Evolutionary conservation across 2,329 filamentous ascomycete genomes (phyloP).

Genomic region (Sordariomycetes sp.): DNA sequence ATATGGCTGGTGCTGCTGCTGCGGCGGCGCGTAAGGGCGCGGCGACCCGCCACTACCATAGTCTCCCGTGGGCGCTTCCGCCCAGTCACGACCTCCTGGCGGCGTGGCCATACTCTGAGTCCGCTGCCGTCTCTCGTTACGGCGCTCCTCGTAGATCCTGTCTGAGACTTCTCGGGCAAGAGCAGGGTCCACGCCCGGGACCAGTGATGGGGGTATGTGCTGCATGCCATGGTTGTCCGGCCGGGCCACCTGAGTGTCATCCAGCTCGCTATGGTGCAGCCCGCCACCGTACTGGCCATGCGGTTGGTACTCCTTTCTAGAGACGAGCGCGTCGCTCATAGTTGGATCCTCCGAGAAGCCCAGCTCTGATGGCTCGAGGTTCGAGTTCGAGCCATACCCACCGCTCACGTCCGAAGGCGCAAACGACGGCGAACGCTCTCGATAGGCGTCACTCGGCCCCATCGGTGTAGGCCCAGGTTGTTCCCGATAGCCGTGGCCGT

Average conservation of each 20-base stretch:
- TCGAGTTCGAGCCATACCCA: not conserved
- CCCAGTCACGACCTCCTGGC: slow-evolving; percentile 20
- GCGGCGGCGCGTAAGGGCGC: not conserved
- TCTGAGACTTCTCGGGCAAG: slow-evolving; percentile 47
- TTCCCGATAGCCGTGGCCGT: not conserved
- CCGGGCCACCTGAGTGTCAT: not conserved
- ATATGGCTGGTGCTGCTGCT: slow-evolving; percentile 21
- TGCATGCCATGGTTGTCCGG: slow-evolving; percentile 13
- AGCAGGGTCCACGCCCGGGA: slow-evolving; percentile 48
- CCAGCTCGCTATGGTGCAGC: not conserved
- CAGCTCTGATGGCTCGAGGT: not conserved
- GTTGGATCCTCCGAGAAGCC: not conserved
- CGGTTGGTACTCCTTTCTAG: not conserved
- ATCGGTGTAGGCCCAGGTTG: not conserved
- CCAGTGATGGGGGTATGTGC: slow-evolving; percentile 43
- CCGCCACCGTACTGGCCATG: not conserved
- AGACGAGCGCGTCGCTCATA: slow-evolving; percentile 8
- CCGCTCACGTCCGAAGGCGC: not conserved
- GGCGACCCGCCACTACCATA: slow-evolving; percentile 11
- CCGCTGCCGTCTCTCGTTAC: slow-evolving; percentile 27
- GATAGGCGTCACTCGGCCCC: not conserved
- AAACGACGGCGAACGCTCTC: not conserved
- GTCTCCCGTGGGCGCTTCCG: slow-evolving; percentile 15
- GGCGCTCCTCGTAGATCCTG: slow-evolving; percentile 44
- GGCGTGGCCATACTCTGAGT: slow-evolving; percentile 21